phyloP scores from a whole-genome alignment of 176 grass and related monocot genomes.

The Triticum monococcum region DNA sequence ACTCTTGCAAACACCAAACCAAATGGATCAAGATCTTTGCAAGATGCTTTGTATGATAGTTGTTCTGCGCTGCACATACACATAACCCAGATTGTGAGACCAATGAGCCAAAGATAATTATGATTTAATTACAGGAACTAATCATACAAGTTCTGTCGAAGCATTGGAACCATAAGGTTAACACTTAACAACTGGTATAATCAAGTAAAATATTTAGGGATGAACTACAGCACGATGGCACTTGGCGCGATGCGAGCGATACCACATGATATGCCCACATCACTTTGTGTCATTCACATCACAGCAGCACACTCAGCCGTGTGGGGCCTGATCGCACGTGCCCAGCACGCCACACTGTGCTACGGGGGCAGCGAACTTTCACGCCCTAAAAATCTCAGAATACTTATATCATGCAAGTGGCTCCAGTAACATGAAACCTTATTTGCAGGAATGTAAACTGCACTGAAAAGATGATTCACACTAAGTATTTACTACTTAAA shows the following conservation, averaged over 20 bases:
- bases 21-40: constrained; percentile 94
- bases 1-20: constrained; percentile 92
- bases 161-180: not conserved
- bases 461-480: not conserved
- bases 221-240: not conserved
- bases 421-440: not conserved
- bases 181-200: constrained; percentile 1
- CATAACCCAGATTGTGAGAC: constrained; percentile 20
- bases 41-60: constrained; percentile 83
- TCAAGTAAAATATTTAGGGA: not conserved
- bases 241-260: not conserved
- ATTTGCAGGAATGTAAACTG: not conserved
- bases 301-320: not conserved
- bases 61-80: constrained; percentile 89
- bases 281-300: not conserved
- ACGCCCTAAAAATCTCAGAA: not conserved
- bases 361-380: not conserved
- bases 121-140: not conserved
- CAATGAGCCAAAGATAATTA: constrained; percentile 2
- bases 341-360: not conserved
- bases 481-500: not conserved
- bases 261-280: not conserved
- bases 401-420: not conserved
- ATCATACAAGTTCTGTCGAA: not conserved
- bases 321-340: not conserved